A percentile compares a stretch with the other conserved stretches of the same genome.
Conservation (phyloP, 257 asterid species). For the Solanum phureja region DNA sequence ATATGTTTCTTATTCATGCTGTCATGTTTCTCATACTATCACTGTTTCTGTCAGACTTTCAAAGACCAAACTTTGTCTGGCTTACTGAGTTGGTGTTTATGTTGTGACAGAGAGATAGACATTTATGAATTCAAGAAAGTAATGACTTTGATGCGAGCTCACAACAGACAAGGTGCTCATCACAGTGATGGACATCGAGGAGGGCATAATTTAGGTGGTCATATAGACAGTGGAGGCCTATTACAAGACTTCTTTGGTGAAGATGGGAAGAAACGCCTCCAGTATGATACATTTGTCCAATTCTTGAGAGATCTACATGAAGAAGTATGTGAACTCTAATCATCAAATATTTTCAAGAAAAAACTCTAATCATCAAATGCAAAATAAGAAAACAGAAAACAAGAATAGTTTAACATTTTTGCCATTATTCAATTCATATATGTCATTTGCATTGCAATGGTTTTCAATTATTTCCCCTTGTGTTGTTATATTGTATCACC, state of each 20-base stretch:
- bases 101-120: conserved; percentile 48
- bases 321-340: conserved; percentile 41
- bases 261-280: conserved; percentile 58
- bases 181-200: conserved; percentile 73
- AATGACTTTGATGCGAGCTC: conserved; percentile 83
- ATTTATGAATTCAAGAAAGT: conserved; percentile 78
- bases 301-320: conserved; percentile 69
- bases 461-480: not conserved
- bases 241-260: conserved; percentile 65
- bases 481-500: not conserved
- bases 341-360: not conserved
- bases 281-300: conserved; percentile 56
- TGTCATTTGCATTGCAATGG: not conserved
- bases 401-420: not conserved
- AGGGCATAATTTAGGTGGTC: conserved; percentile 55
- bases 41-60: not conserved
- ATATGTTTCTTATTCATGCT: not conserved
- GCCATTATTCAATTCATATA: not conserved
- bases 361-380: not conserved
- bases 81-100: not conserved
- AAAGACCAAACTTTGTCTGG: not conserved
- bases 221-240: conserved; percentile 71
- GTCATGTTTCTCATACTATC: not conserved
- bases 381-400: not conserved
- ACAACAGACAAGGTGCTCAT: conserved; percentile 74